Evolutionary conservation across 192 early-diverging fungal species (phyloP).

Genomic region (Gamsiella multidivaricata): DNA sequence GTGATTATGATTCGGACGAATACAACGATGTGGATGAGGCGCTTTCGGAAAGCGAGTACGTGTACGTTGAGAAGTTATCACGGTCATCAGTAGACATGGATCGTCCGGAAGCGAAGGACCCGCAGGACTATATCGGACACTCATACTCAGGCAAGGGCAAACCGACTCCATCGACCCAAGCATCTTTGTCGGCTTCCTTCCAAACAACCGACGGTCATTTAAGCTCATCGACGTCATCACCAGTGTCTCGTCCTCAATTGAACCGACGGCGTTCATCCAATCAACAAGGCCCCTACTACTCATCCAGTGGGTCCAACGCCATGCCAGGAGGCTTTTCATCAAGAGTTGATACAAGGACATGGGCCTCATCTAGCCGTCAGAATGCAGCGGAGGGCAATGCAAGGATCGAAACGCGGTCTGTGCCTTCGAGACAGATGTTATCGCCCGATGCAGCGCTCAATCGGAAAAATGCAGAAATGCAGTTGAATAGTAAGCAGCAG

Average conservation of each 20-base stretch:
- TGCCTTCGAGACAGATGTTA: background rate
- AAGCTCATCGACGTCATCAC: background rate
- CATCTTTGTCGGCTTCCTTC: slow-evolving; percentile 6
- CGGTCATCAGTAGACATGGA: slow-evolving; percentile 7
- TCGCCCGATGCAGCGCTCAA: slow-evolving; percentile 12
- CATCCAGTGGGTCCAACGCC: background rate
- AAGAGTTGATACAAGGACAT: slow-evolving; percentile 11
- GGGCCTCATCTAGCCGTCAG: background rate
- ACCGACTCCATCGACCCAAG: background rate
- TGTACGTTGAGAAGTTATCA: slow-evolving; percentile 30
- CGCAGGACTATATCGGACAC: background rate
- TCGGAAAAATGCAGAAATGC: slow-evolving; percentile 13
- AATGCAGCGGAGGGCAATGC: background rate
- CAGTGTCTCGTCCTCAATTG: slow-evolving; percentile 17
- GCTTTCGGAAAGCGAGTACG: slow-evolving; percentile 43
- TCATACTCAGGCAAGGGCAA: background rate
- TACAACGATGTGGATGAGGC: slow-evolving; percentile 51
- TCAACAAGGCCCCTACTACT: background rate
- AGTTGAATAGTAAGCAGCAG: slow-evolving; percentile 18
- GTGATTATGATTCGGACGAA: slow-evolving; percentile 49
- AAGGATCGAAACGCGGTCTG: background rate
- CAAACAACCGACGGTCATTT: slow-evolving; percentile 1
- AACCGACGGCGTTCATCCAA: slow-evolving; percentile 18
- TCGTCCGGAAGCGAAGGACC: slow-evolving; percentile 1
- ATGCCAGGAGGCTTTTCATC: slow-evolving; percentile 51